Percentiles rank a stretch among this genome's conserved stretches.
phyloP scores from a whole-genome alignment of 1,284 basidiomycete genomes.

The Pyrrhoderma noxium region DNA sequence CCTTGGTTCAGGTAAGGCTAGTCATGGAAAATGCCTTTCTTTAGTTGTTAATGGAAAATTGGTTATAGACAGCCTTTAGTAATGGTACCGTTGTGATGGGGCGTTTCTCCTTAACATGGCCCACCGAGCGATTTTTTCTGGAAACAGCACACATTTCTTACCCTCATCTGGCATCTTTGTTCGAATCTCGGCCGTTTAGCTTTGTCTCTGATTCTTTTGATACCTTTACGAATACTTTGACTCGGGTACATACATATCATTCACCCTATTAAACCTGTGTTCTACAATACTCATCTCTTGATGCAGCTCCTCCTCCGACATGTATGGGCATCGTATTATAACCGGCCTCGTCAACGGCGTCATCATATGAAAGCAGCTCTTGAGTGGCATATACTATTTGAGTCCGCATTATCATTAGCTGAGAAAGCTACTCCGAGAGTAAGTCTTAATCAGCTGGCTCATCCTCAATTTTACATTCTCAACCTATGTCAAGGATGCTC shows the following conservation, averaged over 20 bases:
- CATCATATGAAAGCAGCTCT: conserved; percentile 53
- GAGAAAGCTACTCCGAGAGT: conserved; percentile 27
- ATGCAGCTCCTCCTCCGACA: conserved; percentile 53
- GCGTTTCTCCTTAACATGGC: conserved; percentile 43
- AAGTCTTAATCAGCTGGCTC: conserved; percentile 13
- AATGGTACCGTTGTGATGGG: conserved; percentile 50
- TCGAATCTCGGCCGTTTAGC: conserved; percentile 31
- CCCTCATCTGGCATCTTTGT: conserved; percentile 36
- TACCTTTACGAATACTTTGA: conserved; percentile 47
- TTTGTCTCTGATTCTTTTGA: conserved; percentile 29
- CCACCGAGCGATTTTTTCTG: conserved; percentile 58
- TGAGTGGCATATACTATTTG: conserved; percentile 58
- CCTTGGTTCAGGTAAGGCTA: conserved; percentile 14
- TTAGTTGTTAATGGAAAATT: not conserved
- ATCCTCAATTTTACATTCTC: conserved; percentile 23
- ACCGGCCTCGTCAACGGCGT: conserved; percentile 59
- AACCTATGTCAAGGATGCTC: too few species aligned
- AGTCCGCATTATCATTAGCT: conserved; percentile 35
- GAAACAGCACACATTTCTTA: conserved; percentile 54
- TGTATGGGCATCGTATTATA: conserved; percentile 55
- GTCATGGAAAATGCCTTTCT: too few species aligned
- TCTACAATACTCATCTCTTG: not conserved
- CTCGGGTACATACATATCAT: too few species aligned
- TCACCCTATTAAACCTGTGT: conserved; percentile 12
- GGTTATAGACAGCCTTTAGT: conserved; percentile 48